A percentile compares a stretch with the other conserved stretches of the same genome.
These are phyloP conservation scores for Pythium phragmiticola DNA, from an alignment of 352 stramenopile genomes.

Conservation along the genomic window DNA sequence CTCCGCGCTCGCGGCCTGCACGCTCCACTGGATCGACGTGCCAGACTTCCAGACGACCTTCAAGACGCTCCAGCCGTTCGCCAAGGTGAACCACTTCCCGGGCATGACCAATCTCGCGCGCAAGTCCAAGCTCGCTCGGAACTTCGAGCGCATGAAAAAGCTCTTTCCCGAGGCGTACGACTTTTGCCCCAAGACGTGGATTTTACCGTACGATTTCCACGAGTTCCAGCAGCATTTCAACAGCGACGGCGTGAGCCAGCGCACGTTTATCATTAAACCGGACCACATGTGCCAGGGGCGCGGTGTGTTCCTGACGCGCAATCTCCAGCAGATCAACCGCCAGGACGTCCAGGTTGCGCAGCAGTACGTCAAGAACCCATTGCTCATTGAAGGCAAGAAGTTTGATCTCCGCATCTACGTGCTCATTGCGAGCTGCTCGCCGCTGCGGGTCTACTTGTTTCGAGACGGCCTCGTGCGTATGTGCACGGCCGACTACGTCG, in stretches of 20 bases:
- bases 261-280: conserved; percentile 96
- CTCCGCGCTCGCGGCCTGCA: conserved; percentile 64
- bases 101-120: conserved; percentile 94
- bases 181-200: conserved; percentile 96
- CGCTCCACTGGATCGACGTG: conserved; percentile 95
- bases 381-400: conserved; percentile 88
- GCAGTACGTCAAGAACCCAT: conserved; percentile 76
- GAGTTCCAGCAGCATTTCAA: conserved; percentile 93
- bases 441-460: conserved; percentile 90
- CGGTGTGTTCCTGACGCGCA: conserved; percentile 94
- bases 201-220: conserved; percentile 93
- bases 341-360: conserved; percentile 86
- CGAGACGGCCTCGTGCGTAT: conserved; percentile 90
- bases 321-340: conserved; percentile 87
- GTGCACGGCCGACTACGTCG: conserved; percentile 87
- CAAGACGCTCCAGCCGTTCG: conserved; percentile 87
- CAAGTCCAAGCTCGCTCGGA: conserved; percentile 94
- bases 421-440: conserved; percentile 81
- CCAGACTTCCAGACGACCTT: conserved; percentile 91
- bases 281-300: conserved; percentile 87
- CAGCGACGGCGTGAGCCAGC: conserved; percentile 79
- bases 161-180: conserved; percentile 91
- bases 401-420: conserved; percentile 94
- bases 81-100: conserved; percentile 96
- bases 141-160: conserved; percentile 95